Evolutionary conservation across 441 rosid species (phyloP).

Genomic region (Populus tomentosa): DNA sequence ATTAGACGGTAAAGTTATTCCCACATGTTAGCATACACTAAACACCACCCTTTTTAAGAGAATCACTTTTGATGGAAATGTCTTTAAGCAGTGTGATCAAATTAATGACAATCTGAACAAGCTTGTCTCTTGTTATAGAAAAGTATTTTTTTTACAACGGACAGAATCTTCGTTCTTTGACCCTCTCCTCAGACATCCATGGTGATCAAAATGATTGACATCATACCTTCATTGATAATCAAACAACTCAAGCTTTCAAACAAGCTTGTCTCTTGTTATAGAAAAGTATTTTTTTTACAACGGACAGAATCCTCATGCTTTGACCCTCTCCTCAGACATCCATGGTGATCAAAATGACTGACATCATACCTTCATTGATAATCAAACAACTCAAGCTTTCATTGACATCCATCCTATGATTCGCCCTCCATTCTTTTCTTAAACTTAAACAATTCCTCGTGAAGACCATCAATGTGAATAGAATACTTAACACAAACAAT

Average conservation of each 20-base stretch:
- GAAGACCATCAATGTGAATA: neutral
- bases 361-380: neutral
- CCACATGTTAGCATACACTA: neutral
- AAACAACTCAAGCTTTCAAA: neutral
- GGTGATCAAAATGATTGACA: neutral
- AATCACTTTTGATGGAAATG: neutral
- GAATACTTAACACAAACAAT: neutral
- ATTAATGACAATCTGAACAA: neutral
- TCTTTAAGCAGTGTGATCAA: neutral
- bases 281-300: neutral
- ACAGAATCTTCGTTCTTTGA: neutral
- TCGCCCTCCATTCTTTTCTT: neutral
- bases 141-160: neutral
- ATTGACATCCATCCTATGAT: neutral
- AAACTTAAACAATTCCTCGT: neutral
- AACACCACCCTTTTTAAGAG: neutral
- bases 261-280: neutral
- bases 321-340: neutral
- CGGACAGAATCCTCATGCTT: neutral
- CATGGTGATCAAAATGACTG: neutral
- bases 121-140: neutral
- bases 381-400: neutral
- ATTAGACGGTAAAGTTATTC: neutral
- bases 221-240: neutral
- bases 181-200: neutral